Evolutionary conservation across 225 moss, liverwort and hornwort species (phyloP).

Genomic region (Marchantia polymorpha): DNA sequence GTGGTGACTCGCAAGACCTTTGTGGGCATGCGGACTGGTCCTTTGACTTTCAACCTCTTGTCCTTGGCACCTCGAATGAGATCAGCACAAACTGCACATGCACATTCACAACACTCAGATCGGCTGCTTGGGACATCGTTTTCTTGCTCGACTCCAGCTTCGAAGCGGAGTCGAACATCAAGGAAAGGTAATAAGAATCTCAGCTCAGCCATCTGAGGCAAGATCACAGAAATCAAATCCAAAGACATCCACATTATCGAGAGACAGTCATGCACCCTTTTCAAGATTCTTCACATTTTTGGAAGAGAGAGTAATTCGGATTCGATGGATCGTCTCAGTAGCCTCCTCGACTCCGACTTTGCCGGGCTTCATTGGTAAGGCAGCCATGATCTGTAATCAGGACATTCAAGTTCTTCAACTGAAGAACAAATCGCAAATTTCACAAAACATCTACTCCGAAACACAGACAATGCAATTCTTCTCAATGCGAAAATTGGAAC

Average conservation of each 20-base stretch:
- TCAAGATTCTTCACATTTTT: constrained; percentile 89
- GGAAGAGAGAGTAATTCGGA: constrained; percentile 85
- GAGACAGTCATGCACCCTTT: constrained; percentile 49
- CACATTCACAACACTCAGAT: not conserved
- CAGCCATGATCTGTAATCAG: constrained; percentile 21
- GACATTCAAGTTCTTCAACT: not conserved
- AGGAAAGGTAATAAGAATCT: too few species aligned
- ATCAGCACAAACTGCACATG: constrained; percentile 66
- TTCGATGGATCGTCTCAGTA: constrained; percentile 66
- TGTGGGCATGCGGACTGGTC: constrained; percentile 85
- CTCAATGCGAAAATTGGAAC: too few species aligned
- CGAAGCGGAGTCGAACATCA: too few species aligned
- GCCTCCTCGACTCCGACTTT: constrained; percentile 84
- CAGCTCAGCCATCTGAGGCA: not conserved
- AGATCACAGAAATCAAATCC: not conserved
- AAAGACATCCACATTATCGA: not conserved
- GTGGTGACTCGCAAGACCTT: constrained; percentile 87
- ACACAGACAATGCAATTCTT: too few species aligned
- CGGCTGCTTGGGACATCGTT: not conserved
- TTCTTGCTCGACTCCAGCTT: too few species aligned
- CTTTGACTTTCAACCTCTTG: constrained; percentile 79
- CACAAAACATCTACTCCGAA: not conserved
- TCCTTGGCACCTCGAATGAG: constrained; percentile 88
- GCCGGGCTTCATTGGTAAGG: constrained; percentile 30
- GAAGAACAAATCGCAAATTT: not conserved